Percentiles rank a stretch among this genome's conserved stretches.
Evolutionary conservation across 306 rosid species (phyloP).

Genomic region (Medicago arabica): DNA sequence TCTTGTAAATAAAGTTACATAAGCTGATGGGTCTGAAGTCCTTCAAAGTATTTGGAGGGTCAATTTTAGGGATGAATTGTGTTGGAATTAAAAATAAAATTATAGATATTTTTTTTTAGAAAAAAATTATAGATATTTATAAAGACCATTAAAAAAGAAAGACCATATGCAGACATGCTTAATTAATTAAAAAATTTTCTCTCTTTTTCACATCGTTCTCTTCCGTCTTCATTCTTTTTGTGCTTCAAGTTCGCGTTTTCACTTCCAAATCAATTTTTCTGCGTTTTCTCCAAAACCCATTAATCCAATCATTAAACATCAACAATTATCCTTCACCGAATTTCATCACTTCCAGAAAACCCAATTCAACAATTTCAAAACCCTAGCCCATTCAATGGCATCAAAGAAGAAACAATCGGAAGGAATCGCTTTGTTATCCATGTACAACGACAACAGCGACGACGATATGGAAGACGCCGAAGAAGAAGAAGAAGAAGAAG

Average conservation of each 20-base stretch:
- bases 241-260: background rate
- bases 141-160: no score
- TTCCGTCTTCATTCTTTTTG: background rate
- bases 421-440: conserved; percentile 78
- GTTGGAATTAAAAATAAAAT: no score
- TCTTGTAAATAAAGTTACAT: no score
- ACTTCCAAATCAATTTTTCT: background rate
- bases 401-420: conserved; percentile 75
- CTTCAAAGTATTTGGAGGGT: no score
- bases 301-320: background rate
- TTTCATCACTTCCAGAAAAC: background rate
- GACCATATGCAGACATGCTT: no score
- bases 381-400: conserved; percentile 62
- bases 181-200: no score
- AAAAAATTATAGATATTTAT: no score
- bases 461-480: conserved; percentile 72
- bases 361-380: background rate
- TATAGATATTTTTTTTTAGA: no score
- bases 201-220: background rate
- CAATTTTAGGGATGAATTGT: no score
- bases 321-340: background rate
- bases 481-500: conserved; percentile 53
- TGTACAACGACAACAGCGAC: conserved; percentile 78
- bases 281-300: background rate
- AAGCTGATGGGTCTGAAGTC: no score